Conservation (phyloP, 2,329 filamentous ascomycete genomes). For the Parastagonospora avenae region DNA sequence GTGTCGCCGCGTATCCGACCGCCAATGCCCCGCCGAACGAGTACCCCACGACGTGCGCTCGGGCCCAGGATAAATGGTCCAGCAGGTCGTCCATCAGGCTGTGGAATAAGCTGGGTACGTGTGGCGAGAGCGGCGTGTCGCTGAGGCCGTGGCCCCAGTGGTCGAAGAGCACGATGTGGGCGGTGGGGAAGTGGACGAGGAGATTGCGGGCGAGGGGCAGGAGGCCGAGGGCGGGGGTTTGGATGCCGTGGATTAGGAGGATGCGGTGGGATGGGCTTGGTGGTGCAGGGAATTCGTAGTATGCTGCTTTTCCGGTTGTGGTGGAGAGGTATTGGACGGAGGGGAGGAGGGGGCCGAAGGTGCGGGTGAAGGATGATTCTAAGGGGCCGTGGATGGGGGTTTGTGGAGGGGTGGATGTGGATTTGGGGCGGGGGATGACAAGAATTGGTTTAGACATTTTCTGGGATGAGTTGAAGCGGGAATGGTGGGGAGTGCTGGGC, state of each 20-base stretch:
- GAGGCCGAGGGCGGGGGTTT: constrained; percentile 58
- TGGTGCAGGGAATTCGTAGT: constrained; percentile 46
- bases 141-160: constrained; percentile 61
- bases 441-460: too few species aligned
- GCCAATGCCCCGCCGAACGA: constrained; percentile 56
- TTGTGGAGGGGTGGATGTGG: neutral
- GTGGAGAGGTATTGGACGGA: constrained; percentile 44
- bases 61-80: constrained; percentile 48
- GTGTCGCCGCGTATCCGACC: constrained; percentile 45
- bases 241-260: constrained; percentile 57
- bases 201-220: constrained; percentile 50
- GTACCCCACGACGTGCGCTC: constrained; percentile 55
- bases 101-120: constrained; percentile 53
- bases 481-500: too few species aligned
- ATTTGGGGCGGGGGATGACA: constrained; percentile 36
- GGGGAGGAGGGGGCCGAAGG: constrained; percentile 50
- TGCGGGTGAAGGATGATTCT: constrained; percentile 43
- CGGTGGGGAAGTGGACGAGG: constrained; percentile 38
- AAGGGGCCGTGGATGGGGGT: constrained; percentile 43
- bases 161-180: constrained; percentile 54
- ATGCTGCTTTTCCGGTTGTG: constrained; percentile 46
- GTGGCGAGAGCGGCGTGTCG: constrained; percentile 53
- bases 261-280: constrained; percentile 43
- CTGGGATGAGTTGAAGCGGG: too few species aligned
- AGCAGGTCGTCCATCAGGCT: constrained; percentile 49